Evolutionary conservation across 192 early-diverging fungal species (phyloP), one percentile per base, ranked within the genome.

Genomic region (Entomortierella beljakovae): DNA sequence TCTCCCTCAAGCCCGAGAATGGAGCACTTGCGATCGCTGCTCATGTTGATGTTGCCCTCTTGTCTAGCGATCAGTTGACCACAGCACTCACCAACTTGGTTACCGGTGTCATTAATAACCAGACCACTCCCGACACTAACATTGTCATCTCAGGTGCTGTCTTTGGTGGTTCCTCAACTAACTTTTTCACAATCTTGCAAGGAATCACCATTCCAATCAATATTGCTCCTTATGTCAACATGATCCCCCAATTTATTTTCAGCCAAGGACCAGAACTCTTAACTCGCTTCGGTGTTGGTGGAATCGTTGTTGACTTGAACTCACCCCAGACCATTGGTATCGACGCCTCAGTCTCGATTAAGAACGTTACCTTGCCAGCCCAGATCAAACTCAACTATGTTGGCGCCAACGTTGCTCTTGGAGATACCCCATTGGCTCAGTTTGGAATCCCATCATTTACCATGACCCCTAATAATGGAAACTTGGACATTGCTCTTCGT

Each of bases 161-260:
- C 58, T 76, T 76, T 57, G 72, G 72, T 50, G 72, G 57, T 3
- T 76, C 72, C 13, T 1, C 72, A n/a, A 68, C 57, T n/a, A 76
- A 76, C 43, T 43, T 76, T 26, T 76, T 76, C 59, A 76, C 72
- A 22, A 46, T 76, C 65, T 52, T 76, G 37, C 72, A 76, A 46
- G 60, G 25, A 11, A 50, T 76, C 42, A 60, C 40, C 20, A 57
- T 76, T 46, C 72, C 72, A 33, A 57, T 68, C 53, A 52, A 76
- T 46, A 35, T 76, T 42, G 35, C 72, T 4, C 52, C 72, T 22
- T 57, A 50, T 46, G 56, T 76, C 26, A 32, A 40, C 53, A 61
- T 51, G 46, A 57, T 76, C 35, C 61, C 61, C 33, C 34, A 40
- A 13, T 26, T 63, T 20, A 7, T 63, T 26, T 31, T 26, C 20